Evolutionary conservation across 73 alveolate genomes (phyloP).

Genomic region (Symbiodinium pilosum): DNA sequence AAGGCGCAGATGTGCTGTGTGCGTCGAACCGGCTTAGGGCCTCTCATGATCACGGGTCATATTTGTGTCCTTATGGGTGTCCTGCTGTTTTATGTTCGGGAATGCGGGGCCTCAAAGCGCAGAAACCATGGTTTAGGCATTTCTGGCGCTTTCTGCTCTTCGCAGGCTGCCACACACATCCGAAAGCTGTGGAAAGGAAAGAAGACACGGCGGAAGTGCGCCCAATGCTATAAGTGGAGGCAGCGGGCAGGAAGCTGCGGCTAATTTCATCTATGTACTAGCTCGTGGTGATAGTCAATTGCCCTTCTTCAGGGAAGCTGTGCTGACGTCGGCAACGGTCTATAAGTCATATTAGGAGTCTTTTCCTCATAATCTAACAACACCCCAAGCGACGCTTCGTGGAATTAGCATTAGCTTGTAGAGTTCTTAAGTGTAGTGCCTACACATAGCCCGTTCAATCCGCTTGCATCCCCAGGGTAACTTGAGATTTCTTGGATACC

Average conservation of each 20-base stretch:
- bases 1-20: conserved; percentile 32
- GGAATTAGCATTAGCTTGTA: too few species aligned
- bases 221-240: neutral
- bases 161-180: conserved; percentile 73
- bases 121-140: neutral
- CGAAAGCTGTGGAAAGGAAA: conserved; percentile 84
- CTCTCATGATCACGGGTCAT: neutral
- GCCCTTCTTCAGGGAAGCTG: neutral
- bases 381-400: too few species aligned
- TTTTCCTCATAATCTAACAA: too few species aligned
- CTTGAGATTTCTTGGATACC: too few species aligned
- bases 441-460: too few species aligned
- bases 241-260: neutral
- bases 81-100: neutral
- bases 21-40: neutral
- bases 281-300: neutral
- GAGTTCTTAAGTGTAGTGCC: too few species aligned
- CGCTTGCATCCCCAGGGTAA: too few species aligned
- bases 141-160: neutral
- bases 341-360: too few species aligned
- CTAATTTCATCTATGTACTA: too few species aligned
- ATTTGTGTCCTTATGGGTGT: neutral
- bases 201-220: conserved; percentile 54
- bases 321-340: too few species aligned
- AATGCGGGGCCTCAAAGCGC: too few species aligned